Evolutionary conservation across 2,329 filamentous ascomycete species (phyloP).

Genomic region (Penicillium polonicum): DNA sequence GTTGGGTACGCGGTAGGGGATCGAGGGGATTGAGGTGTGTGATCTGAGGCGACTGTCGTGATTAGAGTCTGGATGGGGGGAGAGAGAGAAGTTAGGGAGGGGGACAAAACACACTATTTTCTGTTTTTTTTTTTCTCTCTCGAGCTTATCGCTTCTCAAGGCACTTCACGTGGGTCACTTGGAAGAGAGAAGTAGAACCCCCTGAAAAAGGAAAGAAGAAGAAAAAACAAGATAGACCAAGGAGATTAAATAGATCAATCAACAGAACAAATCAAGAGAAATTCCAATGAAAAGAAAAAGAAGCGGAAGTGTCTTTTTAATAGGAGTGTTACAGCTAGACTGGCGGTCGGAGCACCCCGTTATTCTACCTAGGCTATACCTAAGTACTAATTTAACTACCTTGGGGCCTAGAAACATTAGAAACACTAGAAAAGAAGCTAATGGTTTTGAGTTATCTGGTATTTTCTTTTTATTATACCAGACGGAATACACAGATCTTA

Average conservation of each 20-base stretch:
- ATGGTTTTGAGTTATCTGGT: background rate
- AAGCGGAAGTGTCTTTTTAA: background rate
- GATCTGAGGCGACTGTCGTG: background rate
- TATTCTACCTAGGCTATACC: background rate
- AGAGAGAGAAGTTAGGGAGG: background rate
- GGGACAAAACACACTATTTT: background rate
- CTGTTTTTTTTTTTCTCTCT: background rate
- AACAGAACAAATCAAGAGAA: background rate
- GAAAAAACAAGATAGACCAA: background rate
- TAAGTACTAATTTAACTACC: background rate
- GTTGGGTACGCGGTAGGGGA: conserved; percentile 30
- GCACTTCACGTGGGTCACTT: background rate
- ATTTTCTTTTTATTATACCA: no score
- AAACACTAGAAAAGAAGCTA: background rate
- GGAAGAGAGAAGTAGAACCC: background rate
- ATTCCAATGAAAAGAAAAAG: background rate
- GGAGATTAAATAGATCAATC: background rate
- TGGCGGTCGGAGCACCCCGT: conserved; percentile 1
- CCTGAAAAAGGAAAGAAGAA: background rate
- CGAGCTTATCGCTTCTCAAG: conserved; percentile 1
- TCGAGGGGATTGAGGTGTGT: conserved; percentile 2
- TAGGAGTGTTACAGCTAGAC: background rate
- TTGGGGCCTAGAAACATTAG: background rate
- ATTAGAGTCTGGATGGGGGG: background rate
- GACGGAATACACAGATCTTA: background rate